These are phyloP conservation scores for Pezicula neosporulosa DNA, from an alignment of 2,329 filamentous ascomycete genomes.

Conservation along the genomic window DNA sequence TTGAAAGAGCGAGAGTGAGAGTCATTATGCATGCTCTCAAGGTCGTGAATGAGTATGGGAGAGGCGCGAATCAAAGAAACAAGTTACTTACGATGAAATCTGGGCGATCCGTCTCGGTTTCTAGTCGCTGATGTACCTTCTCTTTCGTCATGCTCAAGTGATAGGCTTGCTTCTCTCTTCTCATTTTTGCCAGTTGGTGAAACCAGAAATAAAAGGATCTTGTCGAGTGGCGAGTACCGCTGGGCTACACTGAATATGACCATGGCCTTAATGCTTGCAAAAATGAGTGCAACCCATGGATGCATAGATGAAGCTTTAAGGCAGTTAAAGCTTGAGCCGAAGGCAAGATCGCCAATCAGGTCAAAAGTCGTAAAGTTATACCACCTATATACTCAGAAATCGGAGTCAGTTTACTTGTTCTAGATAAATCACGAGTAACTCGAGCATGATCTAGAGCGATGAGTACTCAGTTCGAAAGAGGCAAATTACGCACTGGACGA, in stretches of 20 bases:
- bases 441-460: no score
- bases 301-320: conserved; percentile 24
- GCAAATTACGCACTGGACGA: neutral
- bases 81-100: conserved; percentile 3
- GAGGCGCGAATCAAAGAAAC: no score
- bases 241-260: neutral
- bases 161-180: conserved; percentile 1
- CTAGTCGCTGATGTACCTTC: conserved; percentile 5
- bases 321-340: conserved; percentile 28
- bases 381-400: neutral
- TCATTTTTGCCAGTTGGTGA: neutral
- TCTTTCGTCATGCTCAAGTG: neutral
- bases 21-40: no score
- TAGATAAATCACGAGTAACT: no score
- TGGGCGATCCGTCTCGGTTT: neutral
- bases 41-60: no score
- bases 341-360: conserved; percentile 31
- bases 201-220: conserved; percentile 2
- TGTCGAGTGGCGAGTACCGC: neutral
- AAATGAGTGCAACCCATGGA: conserved; percentile 23
- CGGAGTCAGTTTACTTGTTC: no score
- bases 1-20: no score
- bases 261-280: conserved; percentile 19
- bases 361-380: conserved; percentile 34
- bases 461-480: no score